Conservation (phyloP, 2,329 filamentous ascomycete genomes). For the Colletotrichum euphorbiae region DNA sequence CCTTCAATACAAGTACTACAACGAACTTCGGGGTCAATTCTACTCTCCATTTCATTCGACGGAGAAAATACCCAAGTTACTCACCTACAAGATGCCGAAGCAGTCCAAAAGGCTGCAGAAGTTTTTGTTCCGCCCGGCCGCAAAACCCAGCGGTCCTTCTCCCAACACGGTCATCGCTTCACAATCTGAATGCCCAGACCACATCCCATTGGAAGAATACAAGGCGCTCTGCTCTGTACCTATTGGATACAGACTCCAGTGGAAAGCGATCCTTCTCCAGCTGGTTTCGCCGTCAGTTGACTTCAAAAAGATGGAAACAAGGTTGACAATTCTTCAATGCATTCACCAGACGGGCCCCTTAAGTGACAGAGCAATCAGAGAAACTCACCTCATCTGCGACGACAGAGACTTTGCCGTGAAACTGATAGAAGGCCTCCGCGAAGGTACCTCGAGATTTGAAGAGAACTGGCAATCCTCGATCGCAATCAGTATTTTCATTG, state of each 20-base stretch:
- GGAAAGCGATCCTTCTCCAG: slow-evolving; percentile 66
- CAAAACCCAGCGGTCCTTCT: slow-evolving; percentile 43
- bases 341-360: slow-evolving; percentile 59
- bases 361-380: background rate
- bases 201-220: slow-evolving; percentile 65
- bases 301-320: slow-evolving; percentile 61
- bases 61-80: slow-evolving; percentile 46
- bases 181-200: slow-evolving; percentile 58
- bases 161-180: slow-evolving; percentile 66
- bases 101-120: slow-evolving; percentile 47
- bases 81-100: slow-evolving; percentile 53
- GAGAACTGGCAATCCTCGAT: slow-evolving; percentile 64
- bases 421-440: slow-evolving; percentile 49
- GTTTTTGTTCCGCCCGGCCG: slow-evolving; percentile 51
- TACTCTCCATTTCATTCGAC: slow-evolving; percentile 32
- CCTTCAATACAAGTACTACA: slow-evolving; percentile 53
- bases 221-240: slow-evolving; percentile 62
- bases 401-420: background rate
- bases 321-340: slow-evolving; percentile 60
- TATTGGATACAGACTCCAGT: slow-evolving; percentile 62
- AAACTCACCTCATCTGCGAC: background rate
- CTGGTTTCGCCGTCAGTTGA: slow-evolving; percentile 60
- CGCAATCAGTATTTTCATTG: slow-evolving; percentile 53
- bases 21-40: slow-evolving; percentile 43
- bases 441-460: slow-evolving; percentile 50